Conservation (phyloP, 163 green algal genomes). For the Trebouxiophyceae sp. region DNA sequence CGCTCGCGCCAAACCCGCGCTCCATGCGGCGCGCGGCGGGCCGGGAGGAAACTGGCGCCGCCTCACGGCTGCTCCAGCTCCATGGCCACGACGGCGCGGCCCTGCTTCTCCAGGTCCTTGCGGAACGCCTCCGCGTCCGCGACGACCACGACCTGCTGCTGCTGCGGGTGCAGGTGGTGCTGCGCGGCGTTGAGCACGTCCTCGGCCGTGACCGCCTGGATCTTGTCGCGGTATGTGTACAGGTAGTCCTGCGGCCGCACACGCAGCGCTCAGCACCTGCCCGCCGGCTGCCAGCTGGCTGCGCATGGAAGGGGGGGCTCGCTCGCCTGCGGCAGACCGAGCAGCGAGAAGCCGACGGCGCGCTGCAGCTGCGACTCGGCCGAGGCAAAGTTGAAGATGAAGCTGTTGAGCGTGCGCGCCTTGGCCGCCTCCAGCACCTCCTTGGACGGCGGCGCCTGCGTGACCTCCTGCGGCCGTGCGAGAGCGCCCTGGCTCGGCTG, state of each 20-base stretch:
- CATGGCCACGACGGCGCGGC: background rate
- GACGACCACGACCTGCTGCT: constrained; percentile 51
- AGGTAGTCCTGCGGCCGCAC: constrained; percentile 53
- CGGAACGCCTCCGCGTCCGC: constrained; percentile 2
- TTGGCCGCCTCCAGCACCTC: constrained; percentile 41
- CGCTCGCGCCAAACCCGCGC: too few relatives aligned
- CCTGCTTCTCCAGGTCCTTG: background rate
- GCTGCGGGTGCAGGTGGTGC: constrained; percentile 56
- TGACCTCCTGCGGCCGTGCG: constrained; percentile 10
- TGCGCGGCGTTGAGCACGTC: constrained; percentile 54
- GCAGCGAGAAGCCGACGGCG: constrained; percentile 60
- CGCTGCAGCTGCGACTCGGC: constrained; percentile 56
- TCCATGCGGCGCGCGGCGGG: too few relatives aligned
- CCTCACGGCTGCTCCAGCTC: too few relatives aligned
- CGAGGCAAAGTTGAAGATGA: constrained; percentile 84
- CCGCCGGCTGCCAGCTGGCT: too few relatives aligned
- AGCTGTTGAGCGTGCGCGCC: constrained; percentile 56
- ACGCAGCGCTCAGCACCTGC: too few relatives aligned
- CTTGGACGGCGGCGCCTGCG: constrained; percentile 2
- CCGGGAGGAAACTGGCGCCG: too few relatives aligned
- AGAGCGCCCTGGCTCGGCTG: too few relatives aligned
- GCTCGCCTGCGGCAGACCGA: constrained; percentile 54
- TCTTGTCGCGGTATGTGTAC: constrained; percentile 51
- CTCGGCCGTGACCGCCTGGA: constrained; percentile 46
- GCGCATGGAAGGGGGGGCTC: too few relatives aligned